Conservation (phyloP, 805 yeast species). For the Candida ascalaphidarum region DNA sequence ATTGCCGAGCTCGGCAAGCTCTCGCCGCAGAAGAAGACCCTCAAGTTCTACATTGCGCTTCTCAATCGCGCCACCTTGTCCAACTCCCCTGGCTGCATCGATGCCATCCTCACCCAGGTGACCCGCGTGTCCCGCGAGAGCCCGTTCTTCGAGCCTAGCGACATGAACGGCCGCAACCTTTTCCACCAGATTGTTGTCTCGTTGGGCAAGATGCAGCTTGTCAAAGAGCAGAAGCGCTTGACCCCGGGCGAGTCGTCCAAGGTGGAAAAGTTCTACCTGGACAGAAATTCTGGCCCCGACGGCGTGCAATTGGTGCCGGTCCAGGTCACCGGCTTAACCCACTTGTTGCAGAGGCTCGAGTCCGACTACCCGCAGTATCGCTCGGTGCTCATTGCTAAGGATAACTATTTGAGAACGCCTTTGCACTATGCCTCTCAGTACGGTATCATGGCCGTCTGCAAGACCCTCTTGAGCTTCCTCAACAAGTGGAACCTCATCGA, state of each 20-base stretch:
- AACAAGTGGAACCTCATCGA: constrained; percentile 54
- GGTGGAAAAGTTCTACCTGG: constrained; percentile 15
- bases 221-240: constrained; percentile 30
- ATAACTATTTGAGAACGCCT: constrained; percentile 75
- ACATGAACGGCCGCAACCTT: constrained; percentile 75
- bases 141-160: constrained; percentile 38
- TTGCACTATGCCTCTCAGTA: constrained; percentile 85
- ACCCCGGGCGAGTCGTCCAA: constrained; percentile 30
- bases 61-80: constrained; percentile 56
- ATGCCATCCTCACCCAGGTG: constrained; percentile 42
- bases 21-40: constrained; percentile 37
- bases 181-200: constrained; percentile 78
- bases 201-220: constrained; percentile 54
- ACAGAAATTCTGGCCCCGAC: constrained; percentile 32
- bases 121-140: background rate
- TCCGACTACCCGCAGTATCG: constrained; percentile 6
- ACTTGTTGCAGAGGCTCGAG: constrained; percentile 45
- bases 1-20: constrained; percentile 28
- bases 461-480: constrained; percentile 47
- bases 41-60: constrained; percentile 49
- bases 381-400: constrained; percentile 48
- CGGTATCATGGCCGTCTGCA: constrained; percentile 62
- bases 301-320: constrained; percentile 49
- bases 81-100: constrained; percentile 52
- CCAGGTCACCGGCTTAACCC: constrained; percentile 45